Evolutionary conservation across 495 filamentous ascomycete genomes (phyloP), one percentile per base, ranked within the genome.

Genomic region (Mytilinidion resinicola): DNA sequence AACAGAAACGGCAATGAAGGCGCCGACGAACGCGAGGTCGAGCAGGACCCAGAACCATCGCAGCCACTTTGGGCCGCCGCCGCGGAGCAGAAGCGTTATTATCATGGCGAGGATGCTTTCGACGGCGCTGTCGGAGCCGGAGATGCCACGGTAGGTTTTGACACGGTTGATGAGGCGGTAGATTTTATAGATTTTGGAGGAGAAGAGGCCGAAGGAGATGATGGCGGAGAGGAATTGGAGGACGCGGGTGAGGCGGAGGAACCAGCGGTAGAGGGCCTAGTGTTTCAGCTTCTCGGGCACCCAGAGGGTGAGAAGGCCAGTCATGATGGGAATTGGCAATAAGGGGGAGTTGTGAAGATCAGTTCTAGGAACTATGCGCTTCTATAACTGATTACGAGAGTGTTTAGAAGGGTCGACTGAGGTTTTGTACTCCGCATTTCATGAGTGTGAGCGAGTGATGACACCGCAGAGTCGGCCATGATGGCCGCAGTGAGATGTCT

Each of bases 141-240:
- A 63, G 44, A 70, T 41, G 33, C 62, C 55, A 38, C 60, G 60
- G 1, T 14, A 25, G 2, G 48, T 54, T n/a, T 58, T 57, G 48
- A 62, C 25, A 5, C 10, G 53, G 44, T 61, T 56, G 49, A 53
- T 47, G 35, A 71, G 69, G 20, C 63, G 66, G 66, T 70, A 63
- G 56, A 73, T 65, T 49, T 72, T 73, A 58, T 61, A 60, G 17
- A 73, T 1, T 36, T 72, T 69, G 4, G 39, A 48, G 44, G 69
- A 66, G 65, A 74, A 75, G 56, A 75, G 59, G 37, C 64, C 67
- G 46, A 75, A 66, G 36, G 73, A 74, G 63, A 67, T 57, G 59
- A 58, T 42, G 30, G 71, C 53, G 46, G 69, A 73, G 49, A 70
- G 54, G 62, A 75, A 66, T 56, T 75, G 71, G 41, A 73, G 53